Evolutionary conservation across 345 rosid species (phyloP), one percentile per base, ranked within the genome.

Genomic region (Murraya koenigii): DNA sequence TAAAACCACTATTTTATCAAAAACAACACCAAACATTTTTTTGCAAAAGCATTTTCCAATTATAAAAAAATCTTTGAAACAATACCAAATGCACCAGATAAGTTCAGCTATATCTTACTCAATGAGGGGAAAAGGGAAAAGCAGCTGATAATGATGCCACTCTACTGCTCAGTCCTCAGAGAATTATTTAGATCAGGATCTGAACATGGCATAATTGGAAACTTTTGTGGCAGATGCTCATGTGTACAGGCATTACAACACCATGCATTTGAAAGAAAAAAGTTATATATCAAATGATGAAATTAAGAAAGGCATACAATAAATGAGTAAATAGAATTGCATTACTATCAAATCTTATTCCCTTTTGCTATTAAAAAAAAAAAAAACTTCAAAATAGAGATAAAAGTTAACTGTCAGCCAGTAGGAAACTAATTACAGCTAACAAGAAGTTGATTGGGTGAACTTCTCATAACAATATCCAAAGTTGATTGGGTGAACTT

Each of bases 351-450:
- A 74, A 61, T 74, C 49, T 75, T 75, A 63, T 64, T 75, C 70
- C 47, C 49, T 15, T 61, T 47, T 67, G 70, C 47, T 13, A 75
- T 62, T 28, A 41, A 22, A 52, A 30, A 63, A 4, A 32, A 13
- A 20, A 44, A 8, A 75, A 30, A 63, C 17, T 20, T 32, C 60
- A 32, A 63, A 75, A 44, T 26, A 32, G 47, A 30, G 47, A 62
- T 28, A 32, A 32, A 75, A 75, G 35, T 75, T 55, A 60, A 49
- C 32, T 84, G 28, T 26, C 76, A 81, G 32, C 65, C 77, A 71
- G 67, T 77, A 79, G 62, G 81, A 66, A 75, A 77, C 83, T 78
- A 82, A 80, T 80, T 86, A 86, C 86, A 86, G 74, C 71, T 38
- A 63, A n/a, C n/a, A n/a, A n/a, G n/a, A n/a, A n/a, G 76, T 85